Conservation (phyloP, 495 filamentous ascomycete genomes). For the Friedmanniomyces endolithicus region DNA sequence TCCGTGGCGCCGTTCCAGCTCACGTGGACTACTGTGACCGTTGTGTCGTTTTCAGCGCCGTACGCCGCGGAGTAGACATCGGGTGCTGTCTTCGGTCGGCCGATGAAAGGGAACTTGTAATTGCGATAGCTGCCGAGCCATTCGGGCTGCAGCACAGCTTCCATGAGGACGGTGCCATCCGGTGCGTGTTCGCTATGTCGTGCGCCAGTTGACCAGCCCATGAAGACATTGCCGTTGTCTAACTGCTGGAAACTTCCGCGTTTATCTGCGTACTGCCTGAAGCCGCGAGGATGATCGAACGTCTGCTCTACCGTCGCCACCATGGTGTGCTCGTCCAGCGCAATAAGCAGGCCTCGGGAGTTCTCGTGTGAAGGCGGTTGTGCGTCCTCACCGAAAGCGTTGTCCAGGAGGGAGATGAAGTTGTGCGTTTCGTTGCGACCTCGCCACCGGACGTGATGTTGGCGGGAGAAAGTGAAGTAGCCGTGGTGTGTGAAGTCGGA, state of each 20-base stretch:
- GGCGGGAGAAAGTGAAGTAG: conserved; percentile 10
- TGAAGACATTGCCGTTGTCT: conserved; percentile 13
- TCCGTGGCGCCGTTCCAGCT: conserved; percentile 22
- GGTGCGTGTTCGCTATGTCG: conserved; percentile 2
- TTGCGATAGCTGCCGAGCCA: conserved; percentile 8
- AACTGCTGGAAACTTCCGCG: conserved; percentile 5
- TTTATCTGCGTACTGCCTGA: not conserved
- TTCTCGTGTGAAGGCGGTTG: not conserved
- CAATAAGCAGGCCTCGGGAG: conserved; percentile 11
- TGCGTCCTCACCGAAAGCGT: conserved; percentile 1
- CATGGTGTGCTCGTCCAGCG: conserved; percentile 9
- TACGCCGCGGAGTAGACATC: conserved; percentile 1
- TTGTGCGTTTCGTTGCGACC: conserved; percentile 8
- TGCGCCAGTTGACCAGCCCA: conserved; percentile 9
- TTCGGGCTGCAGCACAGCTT: conserved; percentile 1
- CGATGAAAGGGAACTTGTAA: conserved; percentile 8
- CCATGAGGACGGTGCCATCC: not conserved
- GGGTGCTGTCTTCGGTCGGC: conserved; percentile 5
- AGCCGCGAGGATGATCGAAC: conserved; percentile 6
- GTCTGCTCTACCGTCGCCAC: not conserved
- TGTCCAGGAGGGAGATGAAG: conserved; percentile 12
- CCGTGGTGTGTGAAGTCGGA: conserved; percentile 3
- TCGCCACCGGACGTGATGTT: conserved; percentile 11
- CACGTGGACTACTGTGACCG: conserved; percentile 7
- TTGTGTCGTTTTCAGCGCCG: not conserved